These are phyloP conservation scores for Acanthamoeba lenticulata DNA, from an alignment of 208 protist genomes.

Conservation along the genomic window DNA sequence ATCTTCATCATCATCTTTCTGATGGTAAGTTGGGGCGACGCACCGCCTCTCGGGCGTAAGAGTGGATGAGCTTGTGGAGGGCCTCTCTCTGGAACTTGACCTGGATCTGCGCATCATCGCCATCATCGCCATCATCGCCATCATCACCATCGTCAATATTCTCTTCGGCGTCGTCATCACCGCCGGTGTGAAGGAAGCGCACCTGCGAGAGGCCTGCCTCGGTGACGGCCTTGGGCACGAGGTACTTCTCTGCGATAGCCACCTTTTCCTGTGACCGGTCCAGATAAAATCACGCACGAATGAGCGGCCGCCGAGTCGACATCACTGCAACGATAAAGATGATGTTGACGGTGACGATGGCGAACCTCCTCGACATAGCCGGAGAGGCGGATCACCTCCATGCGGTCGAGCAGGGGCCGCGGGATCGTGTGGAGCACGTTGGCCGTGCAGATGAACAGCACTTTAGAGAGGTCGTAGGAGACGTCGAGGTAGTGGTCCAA, in stretches of 20 bases:
- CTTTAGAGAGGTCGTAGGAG: slow-evolving; percentile 88
- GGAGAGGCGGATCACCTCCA: slow-evolving; percentile 89
- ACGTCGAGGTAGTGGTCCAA: slow-evolving; percentile 92
- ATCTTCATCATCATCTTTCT: no score
- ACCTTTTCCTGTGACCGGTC: slow-evolving; percentile 5
- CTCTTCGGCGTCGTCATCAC: background rate
- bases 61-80: slow-evolving; percentile 44
- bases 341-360: no score
- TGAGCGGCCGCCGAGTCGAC: no score
- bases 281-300: no score
- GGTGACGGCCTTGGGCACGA: background rate
- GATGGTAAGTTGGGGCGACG: no score
- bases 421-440: slow-evolving; percentile 90
- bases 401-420: slow-evolving; percentile 89
- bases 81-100: background rate
- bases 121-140: background rate
- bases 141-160: background rate
- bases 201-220: slow-evolving; percentile 32
- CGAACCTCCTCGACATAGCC: slow-evolving; percentile 86
- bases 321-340: background rate
- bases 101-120: background rate
- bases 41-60: slow-evolving; percentile 52
- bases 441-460: slow-evolving; percentile 92
- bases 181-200: background rate
- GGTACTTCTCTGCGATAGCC: slow-evolving; percentile 35